Evolutionary conservation across 495 filamentous ascomycete species (phyloP).

Genomic region (Annulohypoxylon stygium): DNA sequence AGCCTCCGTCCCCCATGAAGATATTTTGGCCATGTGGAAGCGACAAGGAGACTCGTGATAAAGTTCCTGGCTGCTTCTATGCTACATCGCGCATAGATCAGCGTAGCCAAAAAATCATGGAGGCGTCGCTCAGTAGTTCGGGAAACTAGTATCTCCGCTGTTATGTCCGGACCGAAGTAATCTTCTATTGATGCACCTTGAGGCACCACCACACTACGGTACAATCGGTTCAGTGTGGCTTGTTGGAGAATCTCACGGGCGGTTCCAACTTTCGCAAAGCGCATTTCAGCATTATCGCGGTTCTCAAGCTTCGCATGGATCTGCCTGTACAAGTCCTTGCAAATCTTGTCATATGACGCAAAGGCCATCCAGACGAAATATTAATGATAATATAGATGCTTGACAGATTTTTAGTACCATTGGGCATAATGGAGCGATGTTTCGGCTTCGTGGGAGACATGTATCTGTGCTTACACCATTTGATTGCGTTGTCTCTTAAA

Average conservation of each 20-base stretch:
- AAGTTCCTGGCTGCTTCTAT: slow-evolving; percentile 51
- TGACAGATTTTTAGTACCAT: background rate
- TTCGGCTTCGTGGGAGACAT: background rate
- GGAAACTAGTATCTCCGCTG: slow-evolving; percentile 32
- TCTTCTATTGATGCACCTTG: slow-evolving; percentile 4
- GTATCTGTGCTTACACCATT: background rate
- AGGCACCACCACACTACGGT: slow-evolving; percentile 41
- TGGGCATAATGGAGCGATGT: background rate
- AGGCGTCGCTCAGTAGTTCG: slow-evolving; percentile 45
- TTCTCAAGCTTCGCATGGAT: slow-evolving; percentile 9
- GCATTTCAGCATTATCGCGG: slow-evolving; percentile 13
- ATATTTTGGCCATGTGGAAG: slow-evolving; percentile 32
- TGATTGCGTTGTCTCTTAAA: background rate
- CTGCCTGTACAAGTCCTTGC: background rate
- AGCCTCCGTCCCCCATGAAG: slow-evolving; percentile 1
- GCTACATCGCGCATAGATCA: slow-evolving; percentile 50
- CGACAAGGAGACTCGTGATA: slow-evolving; percentile 40
- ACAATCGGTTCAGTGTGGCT: slow-evolving; percentile 45
- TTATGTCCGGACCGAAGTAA: slow-evolving; percentile 24
- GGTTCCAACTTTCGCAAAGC: slow-evolving; percentile 50
- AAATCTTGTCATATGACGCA: background rate
- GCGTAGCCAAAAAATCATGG: slow-evolving; percentile 49
- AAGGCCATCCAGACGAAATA: slow-evolving; percentile 2
- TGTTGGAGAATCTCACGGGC: slow-evolving; percentile 44
- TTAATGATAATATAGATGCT: background rate